A percentile compares a stretch with the other conserved stretches of the same genome.
Evolutionary conservation across 2,329 filamentous ascomycete species (phyloP).

Genomic region (Xylaria sp.): DNA sequence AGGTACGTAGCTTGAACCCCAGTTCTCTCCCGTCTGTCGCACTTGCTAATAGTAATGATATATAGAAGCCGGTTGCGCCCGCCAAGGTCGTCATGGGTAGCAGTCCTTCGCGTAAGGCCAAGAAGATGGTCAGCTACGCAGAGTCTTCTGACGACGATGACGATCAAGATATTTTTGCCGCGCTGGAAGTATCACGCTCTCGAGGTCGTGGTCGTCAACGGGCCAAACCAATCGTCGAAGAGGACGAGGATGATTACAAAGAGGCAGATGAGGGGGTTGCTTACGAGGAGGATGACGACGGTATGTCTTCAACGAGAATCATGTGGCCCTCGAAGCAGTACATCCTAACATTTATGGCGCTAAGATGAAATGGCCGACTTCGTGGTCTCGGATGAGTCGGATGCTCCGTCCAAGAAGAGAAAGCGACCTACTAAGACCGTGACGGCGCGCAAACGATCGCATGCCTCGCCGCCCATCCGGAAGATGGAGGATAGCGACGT

Average conservation of each 20-base stretch:
- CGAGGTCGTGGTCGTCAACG: slow-evolving; percentile 60
- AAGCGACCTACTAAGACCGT: slow-evolving; percentile 71
- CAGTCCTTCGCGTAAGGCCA: slow-evolving; percentile 80
- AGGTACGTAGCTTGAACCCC: slow-evolving; percentile 64
- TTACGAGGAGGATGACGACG: slow-evolving; percentile 72
- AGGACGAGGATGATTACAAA: slow-evolving; percentile 76
- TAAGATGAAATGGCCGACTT: slow-evolving; percentile 84
- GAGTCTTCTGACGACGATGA: slow-evolving; percentile 87
- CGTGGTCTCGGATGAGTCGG: slow-evolving; percentile 85
- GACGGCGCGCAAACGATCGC: slow-evolving; percentile 70
- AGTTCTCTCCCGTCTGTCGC: slow-evolving; percentile 56
- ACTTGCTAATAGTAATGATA: slow-evolving; percentile 53
- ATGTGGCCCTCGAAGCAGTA: neutral
- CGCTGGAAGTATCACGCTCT: slow-evolving; percentile 52
- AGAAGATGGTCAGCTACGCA: slow-evolving; percentile 77
- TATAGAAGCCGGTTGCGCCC: slow-evolving; percentile 54
- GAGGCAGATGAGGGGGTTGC: slow-evolving; percentile 67
- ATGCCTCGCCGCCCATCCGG: slow-evolving; percentile 58
- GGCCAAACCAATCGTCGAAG: slow-evolving; percentile 69
- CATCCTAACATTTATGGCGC: slow-evolving; percentile 1
- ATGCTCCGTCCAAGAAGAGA: slow-evolving; percentile 77
- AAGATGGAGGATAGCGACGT: slow-evolving; percentile 53
- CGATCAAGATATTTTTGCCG: slow-evolving; percentile 75
- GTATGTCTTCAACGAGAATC: slow-evolving; percentile 50
- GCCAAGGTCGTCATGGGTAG: slow-evolving; percentile 59